Percentiles rank a stretch among this genome's conserved stretches.
phyloP scores from a whole-genome alignment of 495 filamentous ascomycete species.

The Elaphomyces granulatus region DNA sequence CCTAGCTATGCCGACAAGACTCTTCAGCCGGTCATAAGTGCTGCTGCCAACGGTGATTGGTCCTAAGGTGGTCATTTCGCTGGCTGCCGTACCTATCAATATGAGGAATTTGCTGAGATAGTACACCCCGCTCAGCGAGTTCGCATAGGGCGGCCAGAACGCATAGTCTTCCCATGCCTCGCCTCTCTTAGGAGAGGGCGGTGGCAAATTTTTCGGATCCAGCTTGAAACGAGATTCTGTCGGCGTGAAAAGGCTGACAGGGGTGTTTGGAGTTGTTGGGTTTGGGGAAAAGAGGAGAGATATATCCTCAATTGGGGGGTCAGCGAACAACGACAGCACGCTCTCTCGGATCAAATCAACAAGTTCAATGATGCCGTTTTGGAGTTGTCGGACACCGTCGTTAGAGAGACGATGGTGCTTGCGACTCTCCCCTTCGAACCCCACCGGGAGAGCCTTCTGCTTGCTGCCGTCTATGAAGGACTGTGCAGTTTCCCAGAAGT shows the following conservation, averaged over 20 bases:
- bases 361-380: slow-evolving; percentile 65
- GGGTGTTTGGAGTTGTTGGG: slow-evolving; percentile 54
- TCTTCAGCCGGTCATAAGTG: slow-evolving; percentile 50
- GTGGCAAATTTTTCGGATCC: slow-evolving; percentile 59
- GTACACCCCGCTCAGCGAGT: slow-evolving; percentile 73
- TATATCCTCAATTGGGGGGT: slow-evolving; percentile 79
- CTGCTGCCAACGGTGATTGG: slow-evolving; percentile 43
- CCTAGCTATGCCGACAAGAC: slow-evolving; percentile 59
- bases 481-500: slow-evolving; percentile 87
- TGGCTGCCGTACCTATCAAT: slow-evolving; percentile 68
- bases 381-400: slow-evolving; percentile 54
- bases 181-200: slow-evolving; percentile 58
- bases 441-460: slow-evolving; percentile 65
- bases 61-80: slow-evolving; percentile 65
- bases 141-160: slow-evolving; percentile 90
- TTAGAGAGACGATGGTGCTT: slow-evolving; percentile 70
- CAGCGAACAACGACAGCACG: slow-evolving; percentile 69
- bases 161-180: slow-evolving; percentile 89
- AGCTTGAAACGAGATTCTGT: slow-evolving; percentile 62
- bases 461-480: slow-evolving; percentile 80
- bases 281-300: slow-evolving; percentile 70
- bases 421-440: slow-evolving; percentile 70
- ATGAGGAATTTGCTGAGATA: slow-evolving; percentile 71
- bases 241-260: slow-evolving; percentile 37
- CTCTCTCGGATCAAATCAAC: slow-evolving; percentile 67